Evolutionary conservation across 2,329 filamentous ascomycete species (phyloP), one percentile per base, ranked within the genome.

Genomic region (Verticillium nonalfalfae): DNA sequence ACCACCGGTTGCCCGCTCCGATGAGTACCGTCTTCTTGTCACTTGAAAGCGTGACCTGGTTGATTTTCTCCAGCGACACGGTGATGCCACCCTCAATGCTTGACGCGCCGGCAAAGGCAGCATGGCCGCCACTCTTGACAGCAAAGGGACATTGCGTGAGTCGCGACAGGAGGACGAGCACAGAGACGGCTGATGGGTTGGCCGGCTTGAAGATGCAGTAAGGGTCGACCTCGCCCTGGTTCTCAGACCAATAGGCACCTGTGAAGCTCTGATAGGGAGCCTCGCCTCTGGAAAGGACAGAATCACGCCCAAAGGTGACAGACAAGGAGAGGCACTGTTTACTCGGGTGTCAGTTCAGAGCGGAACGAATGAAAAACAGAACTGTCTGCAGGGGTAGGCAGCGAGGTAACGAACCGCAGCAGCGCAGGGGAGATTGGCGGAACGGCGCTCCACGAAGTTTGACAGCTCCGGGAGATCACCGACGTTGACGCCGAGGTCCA

Each of bases 71-170:
- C 10, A 80, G 65, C 6, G 75, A 73, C 45, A 80, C 68, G 14
- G 72, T 69, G 56, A 78, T 66, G 9, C 74, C 74, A 2, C 63
- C 68, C 7, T 69, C 66, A 39, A 72, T 74, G 34, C 69, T 78
- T 0, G 78, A 76, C 3, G 73, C 70, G 7, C 74, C 75, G 0
- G 72, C 70, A 63, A 78, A 77, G 5, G 75, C 71, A 6, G 75
- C 72, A 64, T 82, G 80, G 0, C 79, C 79, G n/a, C 79, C 79
- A 59, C 77, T 76, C 52, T 76, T 76, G 36, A 76, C 73, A 0
- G 79, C 76, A 65, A 80, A 79, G 36, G 62, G 60, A 64, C 72
- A 74, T 18, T 66, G 63, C 7, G 68, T 71, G 18, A 66, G 66
- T 13, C 68, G 68, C 4, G 67, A 64, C 1, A 70, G 59, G 15